Conservation (phyloP, 2,329 filamentous ascomycete genomes). For the Kalmusia sp. region DNA sequence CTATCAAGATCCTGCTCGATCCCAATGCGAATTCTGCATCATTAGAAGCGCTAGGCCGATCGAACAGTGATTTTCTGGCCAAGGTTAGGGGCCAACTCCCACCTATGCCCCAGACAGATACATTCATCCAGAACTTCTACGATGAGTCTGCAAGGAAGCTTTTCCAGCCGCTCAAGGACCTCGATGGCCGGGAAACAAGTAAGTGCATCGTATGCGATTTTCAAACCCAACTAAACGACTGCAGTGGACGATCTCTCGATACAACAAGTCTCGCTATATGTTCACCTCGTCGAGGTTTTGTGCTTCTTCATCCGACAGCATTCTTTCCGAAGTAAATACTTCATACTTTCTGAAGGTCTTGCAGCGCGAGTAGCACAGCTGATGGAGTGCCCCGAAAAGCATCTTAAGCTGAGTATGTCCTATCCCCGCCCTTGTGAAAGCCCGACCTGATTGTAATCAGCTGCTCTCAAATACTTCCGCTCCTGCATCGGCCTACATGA, state of each 20-base stretch:
- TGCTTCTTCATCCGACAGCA: conserved; percentile 95
- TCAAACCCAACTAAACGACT: conserved; percentile 26
- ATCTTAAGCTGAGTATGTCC: conserved; percentile 81
- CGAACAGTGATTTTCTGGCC: conserved; percentile 71
- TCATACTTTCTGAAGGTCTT: conserved; percentile 81
- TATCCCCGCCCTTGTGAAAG: background rate
- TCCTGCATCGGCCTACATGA: conserved; percentile 85
- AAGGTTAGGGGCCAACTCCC: conserved; percentile 64
- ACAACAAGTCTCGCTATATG: conserved; percentile 88
- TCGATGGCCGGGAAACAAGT: conserved; percentile 70
- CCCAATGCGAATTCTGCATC: conserved; percentile 66
- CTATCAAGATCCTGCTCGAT: conserved; percentile 91
- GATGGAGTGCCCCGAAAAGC: conserved; percentile 84
- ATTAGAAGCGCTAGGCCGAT: conserved; percentile 65
- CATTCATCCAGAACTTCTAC: conserved; percentile 88
- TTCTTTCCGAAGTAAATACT: conserved; percentile 83
- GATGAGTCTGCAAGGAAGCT: conserved; percentile 83
- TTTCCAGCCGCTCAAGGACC: conserved; percentile 83
- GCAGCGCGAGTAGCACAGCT: conserved; percentile 82
- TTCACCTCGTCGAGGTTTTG: conserved; percentile 89
- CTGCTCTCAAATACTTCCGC: conserved; percentile 92
- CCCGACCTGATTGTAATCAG: conserved; percentile 54
- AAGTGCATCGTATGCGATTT: conserved; percentile 33
- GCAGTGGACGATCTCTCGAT: conserved; percentile 75
- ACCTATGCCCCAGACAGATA: conserved; percentile 74